A percentile compares a stretch with the other conserved stretches of the same genome.
phyloP scores from a whole-genome alignment of 106 monocot species.

The Dioscorea zingiberensis region DNA sequence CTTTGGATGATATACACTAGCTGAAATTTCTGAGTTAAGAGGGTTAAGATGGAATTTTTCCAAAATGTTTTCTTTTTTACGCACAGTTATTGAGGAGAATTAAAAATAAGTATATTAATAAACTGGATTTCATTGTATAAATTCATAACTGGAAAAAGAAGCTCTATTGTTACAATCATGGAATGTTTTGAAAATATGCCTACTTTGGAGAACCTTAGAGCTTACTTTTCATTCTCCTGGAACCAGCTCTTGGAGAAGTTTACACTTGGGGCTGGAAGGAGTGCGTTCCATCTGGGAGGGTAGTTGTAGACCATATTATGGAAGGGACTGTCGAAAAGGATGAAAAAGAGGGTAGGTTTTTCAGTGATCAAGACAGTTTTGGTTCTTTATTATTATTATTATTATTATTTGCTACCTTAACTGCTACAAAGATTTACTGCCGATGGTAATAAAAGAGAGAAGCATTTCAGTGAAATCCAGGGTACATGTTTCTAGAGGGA shows the following conservation, averaged over 20 bases:
- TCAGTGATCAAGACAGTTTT: slow-evolving; percentile 54
- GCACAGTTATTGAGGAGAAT: too few species aligned
- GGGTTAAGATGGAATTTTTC: too few species aligned
- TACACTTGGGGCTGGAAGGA: slow-evolving; percentile 99
- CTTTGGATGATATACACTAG: too few species aligned
- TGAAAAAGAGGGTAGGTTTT: slow-evolving; percentile 26
- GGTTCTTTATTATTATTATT: not conserved
- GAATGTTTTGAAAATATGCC: too few species aligned
- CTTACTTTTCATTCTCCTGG: not conserved
- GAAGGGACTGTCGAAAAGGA: slow-evolving; percentile 49
- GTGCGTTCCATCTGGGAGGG: slow-evolving; percentile 79
- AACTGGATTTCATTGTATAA: too few species aligned
- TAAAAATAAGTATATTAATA: too few species aligned
- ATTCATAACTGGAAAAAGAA: too few species aligned
- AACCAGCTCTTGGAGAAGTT: slow-evolving; percentile 67
- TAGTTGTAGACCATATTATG: slow-evolving; percentile 32
- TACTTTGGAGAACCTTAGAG: too few species aligned
- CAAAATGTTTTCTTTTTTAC: too few species aligned
- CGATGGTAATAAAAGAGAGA: slow-evolving; percentile 17
- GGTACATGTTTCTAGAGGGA: slow-evolving; percentile 30
- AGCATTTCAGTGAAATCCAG: slow-evolving; percentile 62
- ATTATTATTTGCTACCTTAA: too few species aligned
- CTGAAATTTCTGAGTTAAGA: not conserved
- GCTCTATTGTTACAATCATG: too few species aligned
- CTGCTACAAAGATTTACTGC: not conserved